Conservation (phyloP, 1,139 yeast genomes). For the Williopsis jadinii region DNA sequence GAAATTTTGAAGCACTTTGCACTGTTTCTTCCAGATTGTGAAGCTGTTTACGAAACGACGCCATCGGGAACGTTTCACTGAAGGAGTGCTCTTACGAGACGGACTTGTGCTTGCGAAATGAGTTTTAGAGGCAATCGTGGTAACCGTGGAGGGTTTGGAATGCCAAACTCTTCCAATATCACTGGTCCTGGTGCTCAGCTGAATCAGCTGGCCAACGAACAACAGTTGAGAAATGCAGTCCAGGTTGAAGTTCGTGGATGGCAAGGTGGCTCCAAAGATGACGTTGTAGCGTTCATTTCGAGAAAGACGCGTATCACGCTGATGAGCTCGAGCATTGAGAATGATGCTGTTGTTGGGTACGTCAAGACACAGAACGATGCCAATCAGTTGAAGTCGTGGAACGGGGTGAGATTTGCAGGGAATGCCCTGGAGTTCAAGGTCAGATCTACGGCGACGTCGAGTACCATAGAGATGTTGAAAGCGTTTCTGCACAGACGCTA, state of each 20-base stretch:
- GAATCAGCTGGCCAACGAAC: conserved; percentile 10
- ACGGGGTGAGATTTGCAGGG: conserved; percentile 81
- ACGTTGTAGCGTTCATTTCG: conserved; percentile 59
- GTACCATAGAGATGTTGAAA: conserved; percentile 57
- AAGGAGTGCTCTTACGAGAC: too few species aligned
- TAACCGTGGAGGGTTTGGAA: conserved; percentile 25
- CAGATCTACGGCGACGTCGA: conserved; percentile 22
- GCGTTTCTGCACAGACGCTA: conserved; percentile 61
- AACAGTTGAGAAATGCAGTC: conserved; percentile 16
- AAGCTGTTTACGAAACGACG: too few species aligned
- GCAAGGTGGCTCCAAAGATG: conserved; percentile 72
- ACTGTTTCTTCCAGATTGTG: background rate
- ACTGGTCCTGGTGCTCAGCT: conserved; percentile 11
- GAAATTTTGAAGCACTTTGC: background rate
- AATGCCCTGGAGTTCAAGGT: conserved; percentile 48
- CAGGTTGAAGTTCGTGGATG: conserved; percentile 68
- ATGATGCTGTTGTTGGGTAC: conserved; percentile 44
- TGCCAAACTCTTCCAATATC: conserved; percentile 4
- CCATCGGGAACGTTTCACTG: too few species aligned
- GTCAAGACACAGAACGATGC: conserved; percentile 54
- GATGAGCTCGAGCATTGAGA: conserved; percentile 38
- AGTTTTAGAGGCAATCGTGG: conserved; percentile 11
- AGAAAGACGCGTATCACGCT: conserved; percentile 59
- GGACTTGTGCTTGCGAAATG: conserved; percentile 1
- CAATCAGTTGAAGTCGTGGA: conserved; percentile 49